Conservation (phyloP, 2,329 filamentous ascomycete genomes). For the Fusarium solani-melongenae region DNA sequence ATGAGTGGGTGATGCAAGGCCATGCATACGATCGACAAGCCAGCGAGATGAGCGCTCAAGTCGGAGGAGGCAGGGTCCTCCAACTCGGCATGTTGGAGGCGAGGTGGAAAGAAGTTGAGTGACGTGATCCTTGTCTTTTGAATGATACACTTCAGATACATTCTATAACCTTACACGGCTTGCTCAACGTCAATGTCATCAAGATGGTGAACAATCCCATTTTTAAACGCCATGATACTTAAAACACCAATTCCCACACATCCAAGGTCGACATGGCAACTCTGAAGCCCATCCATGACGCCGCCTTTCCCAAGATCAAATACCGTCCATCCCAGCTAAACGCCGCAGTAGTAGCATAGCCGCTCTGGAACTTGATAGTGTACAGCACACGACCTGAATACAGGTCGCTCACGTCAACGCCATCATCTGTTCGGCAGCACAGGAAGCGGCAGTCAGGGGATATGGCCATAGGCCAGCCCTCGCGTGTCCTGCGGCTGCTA, state of each 20-base stretch:
- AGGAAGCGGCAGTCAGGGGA: conserved; percentile 50
- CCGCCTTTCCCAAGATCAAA: conserved; percentile 46
- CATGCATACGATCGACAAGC: conserved; percentile 47
- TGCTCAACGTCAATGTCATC: background rate
- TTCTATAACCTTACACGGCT: background rate
- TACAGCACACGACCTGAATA: conserved; percentile 49
- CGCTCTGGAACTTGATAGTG: conserved; percentile 45
- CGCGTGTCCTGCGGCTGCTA: conserved; percentile 43
- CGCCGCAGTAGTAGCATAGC: conserved; percentile 46
- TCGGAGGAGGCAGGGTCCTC: conserved; percentile 17
- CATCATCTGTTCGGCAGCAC: conserved; percentile 49
- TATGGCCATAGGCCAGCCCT: conserved; percentile 52
- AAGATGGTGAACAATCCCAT: background rate
- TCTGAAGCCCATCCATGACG: conserved; percentile 35
- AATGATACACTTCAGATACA: background rate
- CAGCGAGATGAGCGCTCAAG: conserved; percentile 26
- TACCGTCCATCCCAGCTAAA: conserved; percentile 46
- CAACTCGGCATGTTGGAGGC: conserved; percentile 46
- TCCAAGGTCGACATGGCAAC: conserved; percentile 42
- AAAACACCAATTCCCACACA: conserved; percentile 45
- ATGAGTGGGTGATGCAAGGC: conserved; percentile 44
- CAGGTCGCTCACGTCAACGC: conserved; percentile 49
- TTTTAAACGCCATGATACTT: conserved; percentile 23
- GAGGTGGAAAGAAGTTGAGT: conserved; percentile 51
- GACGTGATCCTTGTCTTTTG: background rate